Conservation (phyloP, 331 rosid genomes). For the Phaseolus coccineus region DNA sequence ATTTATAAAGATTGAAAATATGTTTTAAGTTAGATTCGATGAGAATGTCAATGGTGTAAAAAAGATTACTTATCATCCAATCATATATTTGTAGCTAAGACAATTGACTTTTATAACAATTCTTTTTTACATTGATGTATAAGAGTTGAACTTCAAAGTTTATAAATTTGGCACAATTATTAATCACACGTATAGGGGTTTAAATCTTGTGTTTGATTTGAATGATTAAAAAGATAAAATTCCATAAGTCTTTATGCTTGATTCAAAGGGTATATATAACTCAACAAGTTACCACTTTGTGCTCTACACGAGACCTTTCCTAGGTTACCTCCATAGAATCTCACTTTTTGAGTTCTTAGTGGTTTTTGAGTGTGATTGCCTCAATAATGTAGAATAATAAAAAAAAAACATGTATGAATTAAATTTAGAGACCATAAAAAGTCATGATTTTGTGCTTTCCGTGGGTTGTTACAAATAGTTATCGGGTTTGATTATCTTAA, state of each 20-base stretch:
- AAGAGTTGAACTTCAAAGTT: no score
- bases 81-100: neutral
- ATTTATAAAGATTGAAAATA: no score
- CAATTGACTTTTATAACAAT: neutral
- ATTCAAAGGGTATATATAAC: neutral
- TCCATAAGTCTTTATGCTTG: neutral
- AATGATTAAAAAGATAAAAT: no score
- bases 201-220: no score
- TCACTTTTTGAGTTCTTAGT: conserved; percentile 19
- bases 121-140: no score
- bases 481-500: neutral
- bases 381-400: conserved; percentile 9
- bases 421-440: neutral
- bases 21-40: no score
- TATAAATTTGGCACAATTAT: no score
- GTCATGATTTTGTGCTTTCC: neutral
- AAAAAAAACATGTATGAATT: neutral
- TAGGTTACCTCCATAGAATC: neutral
- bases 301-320: neutral
- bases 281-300: neutral
- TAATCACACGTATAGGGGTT: no score
- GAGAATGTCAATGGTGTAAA: no score
- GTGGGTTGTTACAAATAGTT: neutral
- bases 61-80: no score
- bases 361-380: neutral